phyloP scores from a whole-genome alignment of 306 rosid genomes.

The Rosa chinensis region DNA sequence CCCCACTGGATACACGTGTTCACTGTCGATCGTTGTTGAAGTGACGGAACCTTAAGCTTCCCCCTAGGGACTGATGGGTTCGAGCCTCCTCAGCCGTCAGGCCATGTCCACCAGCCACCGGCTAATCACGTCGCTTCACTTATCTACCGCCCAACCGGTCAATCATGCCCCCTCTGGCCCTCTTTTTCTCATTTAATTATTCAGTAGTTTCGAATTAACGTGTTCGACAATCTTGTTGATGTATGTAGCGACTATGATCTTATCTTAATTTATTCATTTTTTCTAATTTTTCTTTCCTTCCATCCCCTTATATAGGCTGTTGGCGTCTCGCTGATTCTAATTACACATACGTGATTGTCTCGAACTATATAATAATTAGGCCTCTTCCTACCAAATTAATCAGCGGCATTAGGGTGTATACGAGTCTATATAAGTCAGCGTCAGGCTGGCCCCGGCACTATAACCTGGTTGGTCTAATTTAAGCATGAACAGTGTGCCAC shows the following conservation, averaged over 20 bases:
- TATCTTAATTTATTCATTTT: no score
- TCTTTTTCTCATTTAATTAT: not conserved
- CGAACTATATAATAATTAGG: no score
- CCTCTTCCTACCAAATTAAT: no score
- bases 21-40: conserved; percentile 44
- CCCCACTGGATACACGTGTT: not conserved
- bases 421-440: not conserved
- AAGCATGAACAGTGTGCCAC: not conserved
- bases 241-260: no score
- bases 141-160: not conserved
- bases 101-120: conserved; percentile 17
- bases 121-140: conserved; percentile 2
- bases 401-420: not conserved
- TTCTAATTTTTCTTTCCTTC: no score
- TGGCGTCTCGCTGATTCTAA: no score
- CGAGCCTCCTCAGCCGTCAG: conserved; percentile 47
- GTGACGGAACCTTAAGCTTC: conserved; percentile 81
- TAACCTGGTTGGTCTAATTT: not conserved
- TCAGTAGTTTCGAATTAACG: not conserved
- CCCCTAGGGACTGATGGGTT: conserved; percentile 40
- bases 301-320: no score
- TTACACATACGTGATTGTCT: no score
- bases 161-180: not conserved
- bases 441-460: not conserved
- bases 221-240: no score